Evolutionary conservation across 140 eudicot genomes (phyloP), one percentile per base, ranked within the genome.

Genomic region (Anethum foeniculum): DNA sequence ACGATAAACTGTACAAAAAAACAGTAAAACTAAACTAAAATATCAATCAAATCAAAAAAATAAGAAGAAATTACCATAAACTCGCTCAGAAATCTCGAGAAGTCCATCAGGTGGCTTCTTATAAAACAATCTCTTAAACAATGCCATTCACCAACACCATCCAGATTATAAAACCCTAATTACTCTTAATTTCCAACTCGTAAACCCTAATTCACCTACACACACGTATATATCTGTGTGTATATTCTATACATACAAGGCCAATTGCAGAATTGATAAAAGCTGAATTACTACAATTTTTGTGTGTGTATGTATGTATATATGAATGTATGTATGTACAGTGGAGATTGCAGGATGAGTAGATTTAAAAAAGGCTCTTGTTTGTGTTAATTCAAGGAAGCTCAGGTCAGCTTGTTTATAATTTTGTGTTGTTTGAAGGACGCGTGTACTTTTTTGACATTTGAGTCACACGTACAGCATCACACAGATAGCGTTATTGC

Each of bases 31-130:
- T 18, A 71, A 71, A 71, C 2, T 39, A 71, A 18, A 15, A 3
- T 28, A 16, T 18, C 75, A 67, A 67, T 30, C 7, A 28, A 23
- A 39, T 39, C 3, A 12, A 19, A 25, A 71, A 47, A 62, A 73
- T 1, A n/a, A 7, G 25, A n/a, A 56, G n/a, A 25, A 76, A 38
- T n/a, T 86, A 92, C 98, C 98, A 56, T 90, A 94, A 77, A 94
- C 96, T 78, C 96, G 78, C 85, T 94, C 97, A 62, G 88, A 89
- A 85, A 94, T 94, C 93, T 94, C 98, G 18, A 94, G 86, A 28
- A 94, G 94, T 76, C 98, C 96, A 82, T 94, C 96, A n/a, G 98
- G 98, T 34, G 98, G 98, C 86, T 92, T 94, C 82, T 90, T 83
- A 80, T 86, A 94, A 82, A 87, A 90, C 81, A 94, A 81, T 87